Base-by-base conservation (phyloP, 441 rosid genomes). In the Erodium texanum region DNA sequence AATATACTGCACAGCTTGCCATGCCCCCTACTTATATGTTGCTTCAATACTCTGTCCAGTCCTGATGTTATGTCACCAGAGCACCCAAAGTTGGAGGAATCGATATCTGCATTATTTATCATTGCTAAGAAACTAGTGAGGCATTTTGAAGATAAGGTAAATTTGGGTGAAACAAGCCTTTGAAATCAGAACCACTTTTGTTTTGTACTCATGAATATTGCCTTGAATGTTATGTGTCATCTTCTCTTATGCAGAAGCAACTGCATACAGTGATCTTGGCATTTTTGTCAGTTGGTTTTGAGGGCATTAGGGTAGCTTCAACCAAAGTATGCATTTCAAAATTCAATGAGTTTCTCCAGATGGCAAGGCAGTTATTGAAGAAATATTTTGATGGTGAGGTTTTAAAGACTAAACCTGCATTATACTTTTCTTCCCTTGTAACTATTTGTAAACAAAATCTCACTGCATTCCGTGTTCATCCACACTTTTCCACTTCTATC, bases 261-360 rank as follows among this genome's bases (percentile, higher is more conserved):
- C 73, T 81, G 54, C 76, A 71, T 71, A 86, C 96, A 15, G 78
- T 74, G 64, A 77, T 81, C 24, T 73, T 92, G 83, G 88, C 97
- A 65, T 81, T 89, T 72, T 61, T 84, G 62, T 75, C 87, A 79
- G 76, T 85, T 75, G 84, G 96, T 70, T 92, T 84, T 82, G 85
- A 86, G 78, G 85, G 93, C 79, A 77, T 87, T 68, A 84, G 85
- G 79, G 86, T 84, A 76, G 90, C 86, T 77, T 80, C 89, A 69
- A 86, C 87, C 32, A 91, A 88, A 66, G 68, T 75, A 6, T 81
- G 82, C 83, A 81, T 89, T 68, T 79, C 88, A 43, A 85, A 79
- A 79, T 87, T 80, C 68, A 76, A 80, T 61, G 97, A 91, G 74
- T 84, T 83, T 73, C 80, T 87, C 78, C 82, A 82, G 82, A 70